phyloP scores from a whole-genome alignment of 148 eudicot genomes.

The Vaccinium macrocarpon region DNA sequence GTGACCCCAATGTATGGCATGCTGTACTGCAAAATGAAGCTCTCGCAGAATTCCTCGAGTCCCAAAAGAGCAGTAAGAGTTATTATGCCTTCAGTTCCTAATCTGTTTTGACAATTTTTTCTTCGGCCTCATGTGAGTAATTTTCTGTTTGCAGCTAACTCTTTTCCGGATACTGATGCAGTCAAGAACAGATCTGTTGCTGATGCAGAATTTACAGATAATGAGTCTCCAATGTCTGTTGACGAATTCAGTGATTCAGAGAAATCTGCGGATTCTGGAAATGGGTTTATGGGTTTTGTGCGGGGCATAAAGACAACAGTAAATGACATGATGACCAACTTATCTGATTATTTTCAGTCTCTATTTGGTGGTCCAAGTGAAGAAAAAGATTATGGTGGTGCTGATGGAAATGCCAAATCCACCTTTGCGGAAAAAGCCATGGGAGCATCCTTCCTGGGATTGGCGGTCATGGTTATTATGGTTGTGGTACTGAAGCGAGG shows the following conservation, averaged over 20 bases:
- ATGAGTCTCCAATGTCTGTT: slow-evolving; percentile 21
- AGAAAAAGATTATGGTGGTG: slow-evolving; percentile 10
- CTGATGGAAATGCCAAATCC: slow-evolving; percentile 10
- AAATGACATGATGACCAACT: slow-evolving; percentile 47
- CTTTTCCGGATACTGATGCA: background rate
- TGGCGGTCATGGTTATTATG: slow-evolving; percentile 77
- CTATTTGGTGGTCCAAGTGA: slow-evolving; percentile 28
- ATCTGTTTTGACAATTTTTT: background rate
- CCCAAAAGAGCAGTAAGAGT: slow-evolving; percentile 49
- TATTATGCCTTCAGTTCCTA: background rate
- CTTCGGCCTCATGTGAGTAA: background rate
- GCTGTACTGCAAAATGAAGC: slow-evolving; percentile 70
- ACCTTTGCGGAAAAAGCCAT: slow-evolving; percentile 22
- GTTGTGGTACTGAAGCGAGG: slow-evolving; percentile 54
- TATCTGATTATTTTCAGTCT: slow-evolving; percentile 51
- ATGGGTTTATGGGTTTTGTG: slow-evolving; percentile 30
- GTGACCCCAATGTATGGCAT: slow-evolving; percentile 81
- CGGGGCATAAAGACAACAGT: slow-evolving; percentile 45
- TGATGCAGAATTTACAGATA: slow-evolving; percentile 21
- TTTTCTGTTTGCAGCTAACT: slow-evolving; percentile 7
- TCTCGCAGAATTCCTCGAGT: slow-evolving; percentile 43
- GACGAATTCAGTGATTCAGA: slow-evolving; percentile 17
- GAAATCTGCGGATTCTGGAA: slow-evolving; percentile 23
- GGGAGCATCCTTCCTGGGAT: slow-evolving; percentile 54
- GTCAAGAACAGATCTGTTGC: slow-evolving; percentile 11